These are phyloP conservation scores for Lagerstroemia speciosa DNA, from an alignment of 345 rosid species.

Conservation along the genomic window DNA sequence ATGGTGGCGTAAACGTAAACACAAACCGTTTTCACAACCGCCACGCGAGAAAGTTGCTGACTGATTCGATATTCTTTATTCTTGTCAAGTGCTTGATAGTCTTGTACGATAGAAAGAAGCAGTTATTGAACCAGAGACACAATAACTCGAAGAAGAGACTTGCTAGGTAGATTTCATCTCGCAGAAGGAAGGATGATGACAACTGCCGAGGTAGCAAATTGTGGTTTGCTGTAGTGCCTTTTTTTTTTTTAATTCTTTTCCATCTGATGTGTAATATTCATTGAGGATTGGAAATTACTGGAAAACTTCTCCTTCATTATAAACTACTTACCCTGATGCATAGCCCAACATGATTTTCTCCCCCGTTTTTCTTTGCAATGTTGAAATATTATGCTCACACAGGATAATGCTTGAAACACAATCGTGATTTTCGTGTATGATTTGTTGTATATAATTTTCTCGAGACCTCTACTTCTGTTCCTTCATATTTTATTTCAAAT, in stretches of 20 bases:
- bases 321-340: too few species aligned
- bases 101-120: neutral
- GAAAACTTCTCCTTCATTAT: neutral
- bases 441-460: too few species aligned
- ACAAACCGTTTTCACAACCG: neutral
- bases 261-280: neutral
- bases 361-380: neutral
- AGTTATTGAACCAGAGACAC: neutral
- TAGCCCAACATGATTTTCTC: neutral
- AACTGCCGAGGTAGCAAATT: neutral
- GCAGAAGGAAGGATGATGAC: neutral
- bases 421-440: too few species aligned
- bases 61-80: constrained; percentile 16
- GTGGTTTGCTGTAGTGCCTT: neutral
- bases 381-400: neutral
- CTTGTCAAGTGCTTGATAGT: constrained; percentile 17
- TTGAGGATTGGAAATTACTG: neutral
- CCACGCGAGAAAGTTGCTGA: constrained; percentile 11
- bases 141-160: neutral
- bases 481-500: too few species aligned
- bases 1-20: constrained; percentile 49
- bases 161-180: neutral
- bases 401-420: too few species aligned
- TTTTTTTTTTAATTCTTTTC: neutral
- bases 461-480: too few species aligned